Evolutionary conservation across 2,329 filamentous ascomycete genomes (phyloP), one percentile per base, ranked within the genome.

Genomic region (Pseudogymnoascus destructans): DNA sequence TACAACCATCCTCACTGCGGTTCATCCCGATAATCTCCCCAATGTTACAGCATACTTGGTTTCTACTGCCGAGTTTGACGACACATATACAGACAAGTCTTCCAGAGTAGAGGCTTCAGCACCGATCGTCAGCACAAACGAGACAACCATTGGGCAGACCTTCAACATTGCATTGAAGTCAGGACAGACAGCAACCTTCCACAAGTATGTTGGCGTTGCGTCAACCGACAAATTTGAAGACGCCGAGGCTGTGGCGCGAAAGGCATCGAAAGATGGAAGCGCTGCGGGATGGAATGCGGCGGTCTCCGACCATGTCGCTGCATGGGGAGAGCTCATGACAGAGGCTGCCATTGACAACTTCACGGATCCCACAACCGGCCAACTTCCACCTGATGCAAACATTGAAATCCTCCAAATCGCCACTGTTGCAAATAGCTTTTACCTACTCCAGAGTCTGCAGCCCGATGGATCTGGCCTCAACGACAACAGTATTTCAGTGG

Each of bases 131-230:
- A 74, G 77, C 17, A 67, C 66, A 3, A 85, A 87, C 62, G 73
- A 74, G 9, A 85, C 84, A 0, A 84, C 83, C 0, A 81, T 87
- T 62, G 82, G 81, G 1, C 82, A 87, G 63, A 75, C 78, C 6
- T 76, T 81, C 42, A 68, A 73, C 8, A 73, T 85, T 25, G 71
- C 69, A 1, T 72, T 87, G 5, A 71, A 70, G 27, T 75, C 77
- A 2, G 78, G 79, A 1, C 66, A 79, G 62, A 75, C 75, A 0
- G 73, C 79, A 2, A 78, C 74, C 1, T 70, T 88, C 49, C 79
- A 76, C 52, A 89, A 89, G 65, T 88, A 78, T 63, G 75, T 89
- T 13, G 86, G 86, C 25, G 78, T 76, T 55, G 85, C 86, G 3
- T 86, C 85, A 1, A 79, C 78, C 0, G 86, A 89, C 68, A 84